phyloP scores from a whole-genome alignment of 1,284 basidiomycete genomes.

The Mycena sp. region DNA sequence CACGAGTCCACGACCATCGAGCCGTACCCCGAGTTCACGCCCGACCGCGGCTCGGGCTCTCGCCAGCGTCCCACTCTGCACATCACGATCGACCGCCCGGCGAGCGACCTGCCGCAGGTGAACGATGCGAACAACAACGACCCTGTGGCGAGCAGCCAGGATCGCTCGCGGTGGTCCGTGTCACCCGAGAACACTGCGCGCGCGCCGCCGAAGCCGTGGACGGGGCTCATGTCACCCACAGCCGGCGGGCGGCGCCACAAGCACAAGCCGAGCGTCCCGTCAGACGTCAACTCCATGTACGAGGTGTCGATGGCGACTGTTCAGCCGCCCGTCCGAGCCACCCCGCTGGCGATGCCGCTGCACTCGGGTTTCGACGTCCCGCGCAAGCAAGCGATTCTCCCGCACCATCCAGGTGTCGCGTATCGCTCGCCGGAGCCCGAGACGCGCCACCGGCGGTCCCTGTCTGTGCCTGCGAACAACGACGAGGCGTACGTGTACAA shows the following conservation, averaged over 20 bases:
- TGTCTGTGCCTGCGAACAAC: slow-evolving; percentile 35
- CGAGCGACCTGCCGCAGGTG: slow-evolving; percentile 31
- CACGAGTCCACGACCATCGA: slow-evolving; percentile 13
- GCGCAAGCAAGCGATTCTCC: slow-evolving; percentile 37
- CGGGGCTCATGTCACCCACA: slow-evolving; percentile 42
- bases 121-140: no score
- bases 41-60: slow-evolving; percentile 16
- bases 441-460: slow-evolving; percentile 41
- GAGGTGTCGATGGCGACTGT: slow-evolving; percentile 26
- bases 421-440: slow-evolving; percentile 28
- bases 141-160: neutral
- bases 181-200: slow-evolving; percentile 44
- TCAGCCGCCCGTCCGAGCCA: slow-evolving; percentile 16
- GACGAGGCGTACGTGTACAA: neutral
- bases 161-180: slow-evolving; percentile 50
- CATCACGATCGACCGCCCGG: slow-evolving; percentile 40
- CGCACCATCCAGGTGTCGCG: slow-evolving; percentile 32
- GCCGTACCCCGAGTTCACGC: slow-evolving; percentile 26
- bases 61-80: slow-evolving; percentile 19
- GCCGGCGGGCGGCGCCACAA: slow-evolving; percentile 36
- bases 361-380: slow-evolving; percentile 59
- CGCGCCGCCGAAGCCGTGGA: slow-evolving; percentile 45
- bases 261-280: slow-evolving; percentile 45
- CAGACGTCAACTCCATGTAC: slow-evolving; percentile 36
- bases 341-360: slow-evolving; percentile 59